These are phyloP conservation scores for Elasticomyces elasticus DNA, from an alignment of 495 filamentous ascomycete genomes.

Conservation along the genomic window DNA sequence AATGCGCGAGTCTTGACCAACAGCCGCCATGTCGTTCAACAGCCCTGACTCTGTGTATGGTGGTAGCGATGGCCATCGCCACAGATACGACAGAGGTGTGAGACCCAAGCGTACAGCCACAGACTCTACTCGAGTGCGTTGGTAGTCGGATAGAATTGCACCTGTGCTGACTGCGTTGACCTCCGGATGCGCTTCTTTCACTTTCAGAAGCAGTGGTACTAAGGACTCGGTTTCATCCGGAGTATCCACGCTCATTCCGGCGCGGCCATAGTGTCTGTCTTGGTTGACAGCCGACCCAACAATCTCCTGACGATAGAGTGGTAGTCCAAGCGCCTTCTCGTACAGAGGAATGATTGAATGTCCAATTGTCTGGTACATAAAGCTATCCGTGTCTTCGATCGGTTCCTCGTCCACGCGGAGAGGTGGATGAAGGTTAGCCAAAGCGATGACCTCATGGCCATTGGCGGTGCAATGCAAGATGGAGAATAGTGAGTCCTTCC, in stretches of 20 bases:
- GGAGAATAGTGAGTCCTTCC: slow-evolving; percentile 93
- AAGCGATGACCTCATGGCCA: slow-evolving; percentile 74
- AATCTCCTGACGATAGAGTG: slow-evolving; percentile 70
- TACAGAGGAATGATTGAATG: slow-evolving; percentile 83
- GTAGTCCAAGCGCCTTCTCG: slow-evolving; percentile 60
- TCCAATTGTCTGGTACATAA: slow-evolving; percentile 98
- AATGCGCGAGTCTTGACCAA: slow-evolving; percentile 71
- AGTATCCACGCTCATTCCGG: background rate
- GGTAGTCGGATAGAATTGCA: slow-evolving; percentile 89
- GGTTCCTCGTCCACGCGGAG: slow-evolving; percentile 23
- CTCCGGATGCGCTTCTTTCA: slow-evolving; percentile 56
- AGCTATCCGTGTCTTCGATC: slow-evolving; percentile 76
- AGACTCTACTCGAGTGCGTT: slow-evolving; percentile 86
- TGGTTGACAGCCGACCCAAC: slow-evolving; percentile 55
- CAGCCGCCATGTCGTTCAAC: slow-evolving; percentile 68
- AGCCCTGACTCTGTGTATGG: slow-evolving; percentile 40
- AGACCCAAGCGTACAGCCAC: slow-evolving; percentile 70
- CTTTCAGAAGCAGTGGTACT: slow-evolving; percentile 54
- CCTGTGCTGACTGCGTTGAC: slow-evolving; percentile 80
- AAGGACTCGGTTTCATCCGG: slow-evolving; percentile 83
- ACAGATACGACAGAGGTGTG: slow-evolving; percentile 72
- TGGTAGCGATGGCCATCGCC: slow-evolving; percentile 76
- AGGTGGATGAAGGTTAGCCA: slow-evolving; percentile 74
- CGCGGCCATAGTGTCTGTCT: slow-evolving; percentile 45
- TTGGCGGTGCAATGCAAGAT: slow-evolving; percentile 80